These are phyloP conservation scores for Ogataea methylovora DNA, from an alignment of 805 yeast species.

Conservation along the genomic window DNA sequence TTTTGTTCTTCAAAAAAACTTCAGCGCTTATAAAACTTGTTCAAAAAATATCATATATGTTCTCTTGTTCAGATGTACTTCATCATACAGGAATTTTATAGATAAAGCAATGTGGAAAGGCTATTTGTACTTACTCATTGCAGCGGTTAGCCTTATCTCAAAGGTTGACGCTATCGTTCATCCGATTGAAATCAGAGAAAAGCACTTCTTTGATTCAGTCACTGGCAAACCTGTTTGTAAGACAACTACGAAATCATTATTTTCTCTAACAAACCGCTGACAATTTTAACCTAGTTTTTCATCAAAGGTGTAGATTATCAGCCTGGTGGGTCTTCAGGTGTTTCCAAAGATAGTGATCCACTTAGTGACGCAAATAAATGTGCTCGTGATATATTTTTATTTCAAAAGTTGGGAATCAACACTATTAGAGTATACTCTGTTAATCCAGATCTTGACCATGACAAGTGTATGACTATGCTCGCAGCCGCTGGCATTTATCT, in stretches of 20 bases:
- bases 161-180: constrained; percentile 21
- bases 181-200: constrained; percentile 64
- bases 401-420: constrained; percentile 81
- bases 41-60: too few relatives aligned
- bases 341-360: constrained; percentile 54
- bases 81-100: neutral
- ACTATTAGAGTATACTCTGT: constrained; percentile 84
- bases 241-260: neutral
- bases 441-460: constrained; percentile 77
- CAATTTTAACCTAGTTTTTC: constrained; percentile 41
- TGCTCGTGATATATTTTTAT: constrained; percentile 72
- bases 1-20: too few relatives aligned
- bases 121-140: neutral
- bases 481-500: constrained; percentile 92
- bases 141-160: too few relatives aligned
- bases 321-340: constrained; percentile 90
- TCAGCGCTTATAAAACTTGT: too few relatives aligned
- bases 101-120: too few relatives aligned
- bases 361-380: constrained; percentile 65
- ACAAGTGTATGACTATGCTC: constrained; percentile 81
- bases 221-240: constrained; percentile 61
- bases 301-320: constrained; percentile 91
- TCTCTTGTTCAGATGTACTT: neutral
- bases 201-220: constrained; percentile 67
- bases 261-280: neutral